Percentiles rank a stretch among this genome's conserved stretches.
These are phyloP conservation scores for Rhodomyrtus psidioides DNA, from an alignment of 441 rosid species.

Conservation along the genomic window DNA sequence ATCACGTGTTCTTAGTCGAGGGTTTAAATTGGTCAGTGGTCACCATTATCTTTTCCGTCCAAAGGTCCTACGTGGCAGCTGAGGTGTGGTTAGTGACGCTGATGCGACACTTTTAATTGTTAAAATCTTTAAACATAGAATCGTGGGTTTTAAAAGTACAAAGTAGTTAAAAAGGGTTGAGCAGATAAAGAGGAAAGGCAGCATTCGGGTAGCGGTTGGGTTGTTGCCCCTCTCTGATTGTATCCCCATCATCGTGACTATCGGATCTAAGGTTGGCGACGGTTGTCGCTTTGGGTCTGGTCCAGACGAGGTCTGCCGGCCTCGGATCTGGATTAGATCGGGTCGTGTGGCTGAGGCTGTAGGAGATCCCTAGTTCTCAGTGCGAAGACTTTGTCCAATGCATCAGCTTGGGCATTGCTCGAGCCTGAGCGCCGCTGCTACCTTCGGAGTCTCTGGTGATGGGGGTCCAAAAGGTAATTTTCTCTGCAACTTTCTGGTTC, in stretches of 20 bases:
- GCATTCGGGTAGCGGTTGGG: not conserved
- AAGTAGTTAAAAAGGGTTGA: not conserved
- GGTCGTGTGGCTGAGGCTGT: not conserved
- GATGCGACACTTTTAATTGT: not conserved
- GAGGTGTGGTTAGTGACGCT: not conserved
- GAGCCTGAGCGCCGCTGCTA: not conserved
- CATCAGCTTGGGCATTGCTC: not conserved
- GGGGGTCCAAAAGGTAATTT: not conserved
- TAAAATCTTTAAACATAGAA: not conserved
- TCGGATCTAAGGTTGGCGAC: not conserved
- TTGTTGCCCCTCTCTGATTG: not conserved
- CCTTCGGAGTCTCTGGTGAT: not conserved
- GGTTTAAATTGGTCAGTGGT: not conserved
- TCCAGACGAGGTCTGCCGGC: not conserved
- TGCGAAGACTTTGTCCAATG: not conserved
- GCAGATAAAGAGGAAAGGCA: not conserved
- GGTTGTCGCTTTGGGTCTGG: not conserved
- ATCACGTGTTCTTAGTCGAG: not conserved
- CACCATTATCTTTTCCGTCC: not conserved
- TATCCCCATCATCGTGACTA: not conserved
- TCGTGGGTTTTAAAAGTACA: not conserved
- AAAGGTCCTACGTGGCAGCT: not conserved
- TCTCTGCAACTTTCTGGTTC: not conserved
- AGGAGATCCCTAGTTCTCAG: not conserved
- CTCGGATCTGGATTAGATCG: not conserved